Base-by-base conservation (phyloP, 805 yeast species). In the Candida silvatica region DNA sequence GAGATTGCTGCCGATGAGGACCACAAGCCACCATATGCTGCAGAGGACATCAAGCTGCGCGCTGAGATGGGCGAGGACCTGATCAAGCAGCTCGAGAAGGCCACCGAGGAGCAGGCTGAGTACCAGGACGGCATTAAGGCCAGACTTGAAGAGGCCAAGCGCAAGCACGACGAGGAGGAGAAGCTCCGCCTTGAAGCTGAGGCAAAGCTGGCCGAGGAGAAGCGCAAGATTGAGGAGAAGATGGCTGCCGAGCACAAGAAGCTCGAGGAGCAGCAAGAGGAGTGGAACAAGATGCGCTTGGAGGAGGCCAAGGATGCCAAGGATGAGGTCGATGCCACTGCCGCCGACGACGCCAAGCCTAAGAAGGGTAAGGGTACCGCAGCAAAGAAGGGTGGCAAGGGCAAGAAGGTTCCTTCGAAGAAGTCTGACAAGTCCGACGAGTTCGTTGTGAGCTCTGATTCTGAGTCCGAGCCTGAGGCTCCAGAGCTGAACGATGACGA, bases 61-160 rank as follows among this genome's bases (percentile, higher is more conserved):
- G 90, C 92, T n/a, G 72, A 73, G 45, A 71, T 86, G 70, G 96
- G 95, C 52, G 74, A 77, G 37, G 82, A 95, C 0, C 66, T 87
- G 52, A 65, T 72, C 41, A 77, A 73, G 39, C 80, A 87, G 52
- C 67, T 92, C 43, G 81, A 71, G 45, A 72, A 79, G 40, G 74
- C 79, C 20, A 61, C 81, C 34, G 74, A 69, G 18, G 90, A 84
- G 44, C 96, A 92, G 44, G 64, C 67, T 44, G 79, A 70, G 41
- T 77, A 69, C 55, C 88, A 84, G 38, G 55, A 55, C 14, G 67
- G 71, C 38, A 64, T 74, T 35, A 68, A 70, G 35, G 64, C 64
- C 27, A 83, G 75, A 59, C 65, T 90, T 38, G 79, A 69, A 31
- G 86, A 77, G 42, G 97, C 96, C 17, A 71, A 75, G 56, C 74